Base-by-base conservation (phyloP, 1,284 basidiomycete genomes). In the Moesziomyces sp. region DNA sequence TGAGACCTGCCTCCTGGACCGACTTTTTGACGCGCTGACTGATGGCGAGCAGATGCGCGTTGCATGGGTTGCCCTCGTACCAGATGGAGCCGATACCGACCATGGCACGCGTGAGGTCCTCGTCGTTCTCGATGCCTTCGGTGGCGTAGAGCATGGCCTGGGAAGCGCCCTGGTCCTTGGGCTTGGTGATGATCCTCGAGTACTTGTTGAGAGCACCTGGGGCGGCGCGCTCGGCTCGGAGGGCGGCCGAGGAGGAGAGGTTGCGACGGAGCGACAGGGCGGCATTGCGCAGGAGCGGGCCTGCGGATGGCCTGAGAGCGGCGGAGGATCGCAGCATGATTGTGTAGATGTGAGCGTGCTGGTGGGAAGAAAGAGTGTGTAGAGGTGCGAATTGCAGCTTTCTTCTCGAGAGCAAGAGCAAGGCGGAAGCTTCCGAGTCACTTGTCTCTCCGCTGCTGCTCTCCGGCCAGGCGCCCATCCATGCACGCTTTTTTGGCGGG, bases 71-170 rank as follows among this genome's bases (percentile, higher is more conserved):
- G 19, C 82, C 80, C 53, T 82, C 80, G 70, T 82, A 83, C 82
- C 82, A 84, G 46, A 84, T 74, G 38, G 73, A 74, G 21, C 75
- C 81, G 44, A 84, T 79, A 46, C 82, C 82, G 40, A 84, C 76
- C 82, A 83, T 83, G 19, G 82, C 81, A 10, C 80, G 58, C 50
- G 71, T 68, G 51, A 84, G 72, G 55, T 84, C 82, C 42, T 82
- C 78, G 50, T 83, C 81, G 38, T 14, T 45, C 46, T 77, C 60
- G 52, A 83, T 82, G 38, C 81, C 80, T 11, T 78, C 70, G 38
- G 82, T 84, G 44, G 81, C 81, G 58, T 84, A 83, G 33, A 84
- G 72, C 82, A 84, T 84, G 52, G 82, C 81, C 56, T 84, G 82
- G 28, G 76, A 78, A 7, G 82, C 82, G 35, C 82, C 82, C 58